A percentile compares a stretch with the other conserved stretches of the same genome.
phyloP scores from a whole-genome alignment of 1,284 basidiomycete genomes.

The Puccinia hordei region DNA sequence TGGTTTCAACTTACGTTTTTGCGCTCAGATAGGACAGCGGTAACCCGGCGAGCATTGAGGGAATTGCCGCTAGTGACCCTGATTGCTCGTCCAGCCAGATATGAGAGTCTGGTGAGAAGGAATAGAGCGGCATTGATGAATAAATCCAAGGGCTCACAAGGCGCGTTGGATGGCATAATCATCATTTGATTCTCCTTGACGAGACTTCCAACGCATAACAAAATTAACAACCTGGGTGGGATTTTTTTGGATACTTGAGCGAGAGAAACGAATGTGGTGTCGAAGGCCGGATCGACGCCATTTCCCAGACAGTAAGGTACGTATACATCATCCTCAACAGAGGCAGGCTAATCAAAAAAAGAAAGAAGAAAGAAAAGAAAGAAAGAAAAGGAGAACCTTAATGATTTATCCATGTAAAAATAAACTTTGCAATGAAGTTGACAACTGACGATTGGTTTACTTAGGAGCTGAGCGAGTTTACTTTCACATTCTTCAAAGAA shows the following conservation, averaged over 20 bases:
- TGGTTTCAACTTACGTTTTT: conserved; percentile 64
- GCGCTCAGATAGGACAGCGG: conserved; percentile 70
- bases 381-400: no score
- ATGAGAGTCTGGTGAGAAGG: conserved; percentile 31
- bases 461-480: conserved; percentile 50
- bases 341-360: conserved; percentile 45
- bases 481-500: conserved; percentile 52
- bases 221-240: conserved; percentile 82
- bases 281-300: conserved; percentile 74
- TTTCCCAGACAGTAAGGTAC: conserved; percentile 67
- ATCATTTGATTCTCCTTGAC: conserved; percentile 71
- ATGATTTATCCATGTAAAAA: no score
- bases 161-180: conserved; percentile 62
- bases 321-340: conserved; percentile 51
- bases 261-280: conserved; percentile 76
- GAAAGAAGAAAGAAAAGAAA: no score
- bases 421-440: no score
- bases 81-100: conserved; percentile 5
- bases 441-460: conserved; percentile 51
- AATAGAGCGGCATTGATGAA: conserved; percentile 56
- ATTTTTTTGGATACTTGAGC: conserved; percentile 83
- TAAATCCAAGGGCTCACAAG: conserved; percentile 58
- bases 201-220: conserved; percentile 81
- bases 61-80: conserved; percentile 28
- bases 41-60: conserved; percentile 52